Conservation (phyloP, 768 basidiomycete genomes). For the Cystofilobasidium capitatum region DNA sequence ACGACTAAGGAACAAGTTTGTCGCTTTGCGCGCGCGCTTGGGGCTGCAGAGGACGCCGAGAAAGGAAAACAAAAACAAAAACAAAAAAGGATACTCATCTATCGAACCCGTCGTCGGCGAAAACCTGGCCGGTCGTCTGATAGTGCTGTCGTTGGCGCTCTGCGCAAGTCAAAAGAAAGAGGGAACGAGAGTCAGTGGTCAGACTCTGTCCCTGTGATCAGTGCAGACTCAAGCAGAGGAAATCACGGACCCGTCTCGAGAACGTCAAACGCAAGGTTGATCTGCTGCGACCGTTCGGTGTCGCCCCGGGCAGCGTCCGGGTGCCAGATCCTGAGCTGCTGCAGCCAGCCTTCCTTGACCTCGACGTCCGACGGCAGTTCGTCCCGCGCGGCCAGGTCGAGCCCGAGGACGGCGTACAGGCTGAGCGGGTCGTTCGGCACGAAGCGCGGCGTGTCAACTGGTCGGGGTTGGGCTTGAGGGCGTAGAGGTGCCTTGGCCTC, state of each 20-base stretch:
- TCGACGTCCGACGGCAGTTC: not conserved
- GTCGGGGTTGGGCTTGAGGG: not conserved
- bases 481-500: no score
- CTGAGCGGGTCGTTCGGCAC: not conserved
- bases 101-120: no score
- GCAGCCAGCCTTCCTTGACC: not conserved
- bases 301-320: not conserved
- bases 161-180: not conserved
- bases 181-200: no score
- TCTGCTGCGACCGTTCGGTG: not conserved
- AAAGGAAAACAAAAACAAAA: no score
- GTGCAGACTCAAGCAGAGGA: not conserved
- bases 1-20: no score
- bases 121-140: no score
- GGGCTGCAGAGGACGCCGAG: no score
- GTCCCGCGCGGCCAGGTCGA: not conserved
- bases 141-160: no score
- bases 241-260: not conserved
- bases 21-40: no score
- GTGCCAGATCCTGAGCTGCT: not conserved
- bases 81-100: no score
- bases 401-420: not conserved
- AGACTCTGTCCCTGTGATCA: no score
- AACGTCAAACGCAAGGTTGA: not conserved
- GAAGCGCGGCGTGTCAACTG: not conserved